Evolutionary conservation across 2,329 filamentous ascomycete genomes (phyloP), one percentile per base, ranked within the genome.

Genomic region (Erysiphe pulchra): DNA sequence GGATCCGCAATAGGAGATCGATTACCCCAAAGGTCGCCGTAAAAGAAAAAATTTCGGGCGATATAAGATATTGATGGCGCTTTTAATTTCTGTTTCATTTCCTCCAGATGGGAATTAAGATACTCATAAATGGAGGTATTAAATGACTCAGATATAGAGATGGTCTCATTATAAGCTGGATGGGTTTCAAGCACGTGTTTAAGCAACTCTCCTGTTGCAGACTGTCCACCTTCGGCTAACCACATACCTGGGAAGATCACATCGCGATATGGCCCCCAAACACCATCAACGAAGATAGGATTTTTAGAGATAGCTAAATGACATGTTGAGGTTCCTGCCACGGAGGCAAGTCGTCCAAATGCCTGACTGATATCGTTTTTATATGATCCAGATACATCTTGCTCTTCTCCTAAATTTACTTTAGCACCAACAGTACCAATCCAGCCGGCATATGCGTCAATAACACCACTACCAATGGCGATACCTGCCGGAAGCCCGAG

Each of bases 361-460:
- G 87, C 87, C 62, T 94, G 85, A 2, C 79, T 73, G n/a, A 90
- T 73, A 58, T 92, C 84, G 62, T 92, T 92, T 57, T 80, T 76
- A 1, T 80, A 70, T 4, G 70, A 68, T 33, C 70, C 70, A 48
- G 72, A 67, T 57, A 79, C 77, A 36, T 87, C 69, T 42, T 79
- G 70, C 47, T 80, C 73, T 47, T 68, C 64, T 37, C 70, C 68
- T 14, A 92, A 71, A 52, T 84, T 72, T 54, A 94, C 83, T 62
- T 94, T 94, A 49, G 90, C 87, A 48, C 90, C 90, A n/a, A 98
- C 90, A 1, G 90, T 95, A 49, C 90, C 90, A 53, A 98, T 90
- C 90, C 90, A 98, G 51, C 90, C 90, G 48, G 90, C 90, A 57
- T 98, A 98, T 16, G 90, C 90, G 60, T 98, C 90, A 57, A 98